Base-by-base conservation (phyloP, 1,284 basidiomycete genomes). In the Leccinum fuscescens region DNA sequence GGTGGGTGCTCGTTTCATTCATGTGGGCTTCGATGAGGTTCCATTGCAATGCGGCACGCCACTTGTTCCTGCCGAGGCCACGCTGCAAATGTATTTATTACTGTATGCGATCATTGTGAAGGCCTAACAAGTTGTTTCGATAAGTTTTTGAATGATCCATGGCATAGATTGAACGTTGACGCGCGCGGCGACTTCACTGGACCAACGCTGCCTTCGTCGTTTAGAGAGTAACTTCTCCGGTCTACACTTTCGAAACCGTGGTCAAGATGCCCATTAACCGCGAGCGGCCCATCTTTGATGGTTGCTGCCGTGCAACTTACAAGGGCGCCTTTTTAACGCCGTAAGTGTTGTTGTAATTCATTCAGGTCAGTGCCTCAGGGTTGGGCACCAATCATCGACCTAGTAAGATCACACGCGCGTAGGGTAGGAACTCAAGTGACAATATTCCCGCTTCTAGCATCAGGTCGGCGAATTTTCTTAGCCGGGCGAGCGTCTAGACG, bases 401-500 rank as follows among this genome's bases (percentile, higher is more conserved):
- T 12, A 29, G 14, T 12, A 29, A 17, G 24, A 37, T 61, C 57
- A 12, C 67, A 69, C 56, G 53, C 58, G 17, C 8, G 14, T 35
- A 33, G 55, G 55, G 59, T 55, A 31, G 27, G 37, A 37, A 5
- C n/a, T 39, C 37, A 35, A 35, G 35, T 35, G 12, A 15, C 12
- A 11, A 42, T 15, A 42, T 59, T 33, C 7, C 8, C 39, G 6
- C 33, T 60, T 62, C 33, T 33, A 27, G 37, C 6, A n/a, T 35
- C 20, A 52, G 37, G 37, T 42, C 48, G 51, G 58, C 15, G 42
- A 52, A 33, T 62, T 27, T 29, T 15, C 20, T 48, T 17, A 37
- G 33, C 66, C 31, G 53, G 54, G 42, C 39, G 33, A 55, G 51
- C 56, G 64, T 53, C 12, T 24, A 51, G 50, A 14, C 6, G 17